Evolutionary conservation across 176 grass and related monocot genomes (phyloP), one percentile per base, ranked within the genome.

Genomic region (Zizania latifolia): DNA sequence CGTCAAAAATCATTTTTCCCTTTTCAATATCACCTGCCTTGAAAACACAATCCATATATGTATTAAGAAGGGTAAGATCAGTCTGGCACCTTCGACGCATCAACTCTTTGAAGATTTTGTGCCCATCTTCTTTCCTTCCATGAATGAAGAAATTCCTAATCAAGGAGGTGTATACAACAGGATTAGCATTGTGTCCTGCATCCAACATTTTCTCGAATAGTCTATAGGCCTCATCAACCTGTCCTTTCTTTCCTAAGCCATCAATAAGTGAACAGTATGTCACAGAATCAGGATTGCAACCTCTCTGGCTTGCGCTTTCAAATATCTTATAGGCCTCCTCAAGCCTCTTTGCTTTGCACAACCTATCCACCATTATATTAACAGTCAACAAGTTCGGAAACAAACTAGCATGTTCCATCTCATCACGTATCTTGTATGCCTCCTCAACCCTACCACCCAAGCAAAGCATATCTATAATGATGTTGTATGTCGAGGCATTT

Each of bases 41-140:
- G 70, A 98, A 92, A 69, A 89, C 31, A 37, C 95, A 98, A 79
- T 98, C 91, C 95, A 94, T 98, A 53, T 94, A 98, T 50, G 91
- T 94, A 78, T 98, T 94, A 17, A 98, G 74, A 67, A 98, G 84
- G 58, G 84, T 98, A 67, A 92, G 72, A 87, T 98, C 95, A 72
- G 95, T 91, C 19, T 27, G 58, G 68, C 95, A 92, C 65, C 91
- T 76, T 72, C 53, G 80, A 46, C 78, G 82, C 41, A 73, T 86
- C 91, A 98, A 82, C 78, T 92, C 91, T 90, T 94, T 98, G 72
- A 92, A 98, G 29, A 98, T 92, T 80, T 98, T 98, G 65, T 98
- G 91, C 0, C 95, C 94, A 86, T 98, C 94, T 68, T 98, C 95
- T 88, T 87, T 99, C 80, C 95, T 99, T 53, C 84, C 86, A 76